phyloP scores from a whole-genome alignment of 176 grass and related monocot genomes.

The Cymbopogon citratus region DNA sequence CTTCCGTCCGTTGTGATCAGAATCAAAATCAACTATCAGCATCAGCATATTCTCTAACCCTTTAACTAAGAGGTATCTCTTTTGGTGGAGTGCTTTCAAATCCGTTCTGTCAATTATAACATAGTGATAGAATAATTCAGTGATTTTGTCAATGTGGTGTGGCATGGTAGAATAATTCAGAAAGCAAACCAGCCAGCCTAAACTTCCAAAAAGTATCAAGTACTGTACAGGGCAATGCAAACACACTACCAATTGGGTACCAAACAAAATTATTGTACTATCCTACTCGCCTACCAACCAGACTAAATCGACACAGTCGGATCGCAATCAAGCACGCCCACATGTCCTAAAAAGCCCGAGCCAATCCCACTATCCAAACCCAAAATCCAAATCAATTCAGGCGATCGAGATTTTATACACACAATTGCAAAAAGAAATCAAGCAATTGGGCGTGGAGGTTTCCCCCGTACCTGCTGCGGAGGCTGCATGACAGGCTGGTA shows the following conservation, averaged over 20 bases:
- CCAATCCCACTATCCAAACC: conserved; percentile 8
- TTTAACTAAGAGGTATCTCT: not conserved
- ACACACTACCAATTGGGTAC: not conserved
- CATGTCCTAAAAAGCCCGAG: conserved; percentile 22
- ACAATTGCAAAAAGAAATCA: not conserved
- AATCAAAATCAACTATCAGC: not conserved
- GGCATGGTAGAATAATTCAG: not conserved
- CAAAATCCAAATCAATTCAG: conserved; percentile 11
- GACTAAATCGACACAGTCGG: not conserved
- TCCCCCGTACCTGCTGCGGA: conserved; percentile 40
- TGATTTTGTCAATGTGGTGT: not conserved
- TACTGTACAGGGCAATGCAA: not conserved
- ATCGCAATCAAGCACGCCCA: conserved; percentile 27
- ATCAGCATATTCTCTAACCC: not conserved
- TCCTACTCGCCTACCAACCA: conserved; percentile 21
- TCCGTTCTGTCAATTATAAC: not conserved
- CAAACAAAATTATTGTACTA: conserved; percentile 41
- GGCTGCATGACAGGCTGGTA: conserved; percentile 36
- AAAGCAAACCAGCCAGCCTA: not conserved
- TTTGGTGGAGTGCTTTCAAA: not conserved
- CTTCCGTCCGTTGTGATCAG: not conserved
- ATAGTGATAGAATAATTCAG: not conserved
- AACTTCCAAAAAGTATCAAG: not conserved
- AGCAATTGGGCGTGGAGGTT: conserved; percentile 7
- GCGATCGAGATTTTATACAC: not conserved